A percentile compares a stretch with the other conserved stretches of the same genome.
These are phyloP conservation scores for Saturnispora serradocipensis DNA, from an alignment of 805 yeast genomes.

Conservation along the genomic window DNA sequence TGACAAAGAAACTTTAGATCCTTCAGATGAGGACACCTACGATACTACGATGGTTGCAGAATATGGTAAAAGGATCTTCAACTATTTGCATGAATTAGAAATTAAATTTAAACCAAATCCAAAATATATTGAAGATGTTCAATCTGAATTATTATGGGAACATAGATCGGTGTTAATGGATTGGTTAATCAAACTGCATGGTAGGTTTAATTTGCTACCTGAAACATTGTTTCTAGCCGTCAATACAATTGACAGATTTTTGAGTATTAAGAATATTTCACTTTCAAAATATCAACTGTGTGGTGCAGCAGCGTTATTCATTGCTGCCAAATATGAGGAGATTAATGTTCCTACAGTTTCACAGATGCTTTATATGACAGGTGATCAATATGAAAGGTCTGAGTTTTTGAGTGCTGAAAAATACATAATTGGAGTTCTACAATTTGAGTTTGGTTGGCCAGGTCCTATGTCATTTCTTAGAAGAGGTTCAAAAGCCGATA, in stretches of 20 bases:
- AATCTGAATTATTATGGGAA: constrained; percentile 64
- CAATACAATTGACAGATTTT: constrained; percentile 77
- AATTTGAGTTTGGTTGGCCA: constrained; percentile 74
- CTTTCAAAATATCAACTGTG: constrained; percentile 84
- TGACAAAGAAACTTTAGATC: constrained; percentile 48
- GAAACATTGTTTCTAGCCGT: constrained; percentile 79
- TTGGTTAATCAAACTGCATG: constrained; percentile 86
- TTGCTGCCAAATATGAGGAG: constrained; percentile 93
- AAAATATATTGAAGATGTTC: constrained; percentile 64
- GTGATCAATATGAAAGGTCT: constrained; percentile 66
- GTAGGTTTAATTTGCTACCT: constrained; percentile 70
- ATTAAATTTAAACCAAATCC: constrained; percentile 59
- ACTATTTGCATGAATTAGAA: constrained; percentile 66
- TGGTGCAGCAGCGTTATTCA: constrained; percentile 81
- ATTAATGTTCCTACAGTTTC: constrained; percentile 80
- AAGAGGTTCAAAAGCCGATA: constrained; percentile 84
- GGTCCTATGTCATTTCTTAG: constrained; percentile 86
- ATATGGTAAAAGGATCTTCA: constrained; percentile 80
- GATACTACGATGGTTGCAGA: constrained; percentile 91
- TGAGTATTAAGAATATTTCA: constrained; percentile 64
- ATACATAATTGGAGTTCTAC: constrained; percentile 59
- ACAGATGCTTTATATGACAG: constrained; percentile 78
- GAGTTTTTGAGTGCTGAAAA: constrained; percentile 79
- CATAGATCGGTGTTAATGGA: constrained; percentile 79
- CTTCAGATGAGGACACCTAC: constrained; percentile 72